Evolutionary conservation across 352 stramenopile genomes (phyloP).

Genomic region (Globisporangium sylvaticum): DNA sequence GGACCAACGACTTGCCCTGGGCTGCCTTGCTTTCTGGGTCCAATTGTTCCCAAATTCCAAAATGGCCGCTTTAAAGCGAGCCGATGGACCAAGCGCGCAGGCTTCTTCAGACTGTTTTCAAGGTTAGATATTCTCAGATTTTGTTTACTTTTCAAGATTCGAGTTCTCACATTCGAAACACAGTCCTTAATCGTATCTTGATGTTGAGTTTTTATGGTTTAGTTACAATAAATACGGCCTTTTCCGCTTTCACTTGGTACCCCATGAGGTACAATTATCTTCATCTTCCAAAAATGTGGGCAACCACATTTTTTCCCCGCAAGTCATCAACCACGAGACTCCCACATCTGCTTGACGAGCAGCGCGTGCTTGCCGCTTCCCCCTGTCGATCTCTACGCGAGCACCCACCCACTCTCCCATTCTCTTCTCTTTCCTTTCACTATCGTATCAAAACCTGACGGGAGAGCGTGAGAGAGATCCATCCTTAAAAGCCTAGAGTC

Average conservation of each 20-base stretch:
- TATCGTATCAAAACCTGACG: not conserved
- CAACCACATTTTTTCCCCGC: too few relatives aligned
- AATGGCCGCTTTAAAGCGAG: not conserved
- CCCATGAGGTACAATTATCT: not conserved
- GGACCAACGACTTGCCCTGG: not conserved
- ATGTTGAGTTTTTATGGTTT: not conserved
- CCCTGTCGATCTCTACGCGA: too few relatives aligned
- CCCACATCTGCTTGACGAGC: too few relatives aligned
- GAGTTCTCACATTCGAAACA: not conserved
- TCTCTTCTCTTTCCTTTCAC: not conserved
- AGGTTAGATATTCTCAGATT: not conserved
- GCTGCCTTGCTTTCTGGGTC: not conserved
- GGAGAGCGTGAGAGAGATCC: not conserved
- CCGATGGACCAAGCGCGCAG: not conserved
- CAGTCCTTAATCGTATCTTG: not conserved
- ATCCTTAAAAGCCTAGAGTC: constrained; percentile 59
- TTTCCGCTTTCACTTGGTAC: not conserved
- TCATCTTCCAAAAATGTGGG: too few relatives aligned
- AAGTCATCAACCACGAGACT: too few relatives aligned
- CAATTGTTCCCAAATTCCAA: not conserved
- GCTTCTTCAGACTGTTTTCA: not conserved
- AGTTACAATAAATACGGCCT: not conserved
- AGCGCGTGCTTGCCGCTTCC: too few relatives aligned
- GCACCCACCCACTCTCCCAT: too few relatives aligned
- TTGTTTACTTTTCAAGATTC: not conserved